Percentiles rank a stretch among this genome's conserved stretches.
These are phyloP conservation scores for Penicillium sclerotigenum DNA, from an alignment of 2,329 filamentous ascomycete genomes.

Conservation along the genomic window DNA sequence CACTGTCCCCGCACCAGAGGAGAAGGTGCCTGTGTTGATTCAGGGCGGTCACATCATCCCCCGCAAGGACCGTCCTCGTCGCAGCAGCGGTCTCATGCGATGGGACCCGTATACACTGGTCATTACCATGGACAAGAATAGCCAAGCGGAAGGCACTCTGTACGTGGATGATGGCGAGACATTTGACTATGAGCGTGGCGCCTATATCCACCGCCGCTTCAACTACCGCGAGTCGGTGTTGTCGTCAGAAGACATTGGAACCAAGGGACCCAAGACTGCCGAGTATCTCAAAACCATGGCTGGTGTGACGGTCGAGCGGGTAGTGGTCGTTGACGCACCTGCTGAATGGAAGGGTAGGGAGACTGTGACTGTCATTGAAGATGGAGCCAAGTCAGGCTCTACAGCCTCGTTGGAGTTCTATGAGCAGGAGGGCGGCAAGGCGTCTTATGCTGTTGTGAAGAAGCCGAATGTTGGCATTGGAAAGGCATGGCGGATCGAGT, in stretches of 20 bases:
- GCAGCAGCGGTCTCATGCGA: slow-evolving; percentile 83
- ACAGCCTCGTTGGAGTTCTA: slow-evolving; percentile 59
- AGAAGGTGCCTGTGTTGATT: slow-evolving; percentile 87
- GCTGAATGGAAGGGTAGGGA: slow-evolving; percentile 65
- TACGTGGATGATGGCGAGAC: slow-evolving; percentile 94
- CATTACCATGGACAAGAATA: slow-evolving; percentile 64
- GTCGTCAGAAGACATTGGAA: slow-evolving; percentile 65
- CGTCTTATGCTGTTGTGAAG: slow-evolving; percentile 62
- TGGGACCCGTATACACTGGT: slow-evolving; percentile 95
- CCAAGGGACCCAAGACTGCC: slow-evolving; percentile 61
- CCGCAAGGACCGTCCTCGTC: slow-evolving; percentile 80
- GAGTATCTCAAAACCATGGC: slow-evolving; percentile 77
- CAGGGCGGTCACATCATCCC: slow-evolving; percentile 89
- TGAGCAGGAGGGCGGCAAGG: slow-evolving; percentile 52
- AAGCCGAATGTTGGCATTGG: slow-evolving; percentile 62
- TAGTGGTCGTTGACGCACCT: slow-evolving; percentile 79
- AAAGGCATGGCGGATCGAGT: slow-evolving; percentile 62
- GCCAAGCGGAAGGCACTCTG: slow-evolving; percentile 74
- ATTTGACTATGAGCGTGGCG: slow-evolving; percentile 80
- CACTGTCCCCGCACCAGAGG: slow-evolving; percentile 71
- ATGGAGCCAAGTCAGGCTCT: slow-evolving; percentile 44
- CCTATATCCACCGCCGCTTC: slow-evolving; percentile 84
- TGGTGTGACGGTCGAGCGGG: slow-evolving; percentile 74
- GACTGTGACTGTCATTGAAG: slow-evolving; percentile 50
- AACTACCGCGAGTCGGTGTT: slow-evolving; percentile 60